Base-by-base conservation (phyloP, 2,329 filamentous ascomycete genomes). In the Trichoderma citrinoviride region DNA sequence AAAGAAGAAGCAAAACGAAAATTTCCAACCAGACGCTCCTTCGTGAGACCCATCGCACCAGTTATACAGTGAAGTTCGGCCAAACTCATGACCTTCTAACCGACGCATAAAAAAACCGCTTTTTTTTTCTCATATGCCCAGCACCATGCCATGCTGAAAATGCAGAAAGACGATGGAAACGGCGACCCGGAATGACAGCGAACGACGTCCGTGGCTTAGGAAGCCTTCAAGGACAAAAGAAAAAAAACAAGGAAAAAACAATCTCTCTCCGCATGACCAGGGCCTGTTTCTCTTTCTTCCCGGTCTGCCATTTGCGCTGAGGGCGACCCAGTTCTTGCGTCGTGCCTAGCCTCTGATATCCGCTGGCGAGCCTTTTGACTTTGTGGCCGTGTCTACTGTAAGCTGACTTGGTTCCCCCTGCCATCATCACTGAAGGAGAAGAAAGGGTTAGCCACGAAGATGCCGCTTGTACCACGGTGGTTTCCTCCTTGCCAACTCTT, bases 381-480 rank as follows among this genome's bases (percentile, higher is more conserved):
- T 52, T 57, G 64, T 44, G 64, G 64, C 60, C 58, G 33, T 66
- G 52, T 57, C 54, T 58, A 53, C 65, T 66, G 64, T 65, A 65
- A 68, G 70, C 68, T 68, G 60, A 64, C 53, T 68, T 47, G 56
- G 29, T 61, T 33, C 50, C 49, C 54, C 49, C 46, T 49, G 46
- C 64, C 40, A 23, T 64, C 52, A 49, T 67, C 53, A 68, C 67
- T 68, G 65, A 50, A 69, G 25, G 61, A 55, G 41, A 66, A 53
- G 41, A 47, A 60, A 60, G 53, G 53, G 56, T 68, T 69, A 67
- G 69, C 61, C 65, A 61, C 60, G 50, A 55, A 49, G 47, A 61
- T 63, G 62, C 55, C 61, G 61, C 63, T 68, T 50, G 54, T 56
- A 33, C 49, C 60, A 58, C 40, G 21, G 33, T 54, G 25, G 40